Evolutionary conservation across 345 rosid genomes (phyloP), one percentile per base, ranked within the genome.

Genomic region (Brassica incana): DNA sequence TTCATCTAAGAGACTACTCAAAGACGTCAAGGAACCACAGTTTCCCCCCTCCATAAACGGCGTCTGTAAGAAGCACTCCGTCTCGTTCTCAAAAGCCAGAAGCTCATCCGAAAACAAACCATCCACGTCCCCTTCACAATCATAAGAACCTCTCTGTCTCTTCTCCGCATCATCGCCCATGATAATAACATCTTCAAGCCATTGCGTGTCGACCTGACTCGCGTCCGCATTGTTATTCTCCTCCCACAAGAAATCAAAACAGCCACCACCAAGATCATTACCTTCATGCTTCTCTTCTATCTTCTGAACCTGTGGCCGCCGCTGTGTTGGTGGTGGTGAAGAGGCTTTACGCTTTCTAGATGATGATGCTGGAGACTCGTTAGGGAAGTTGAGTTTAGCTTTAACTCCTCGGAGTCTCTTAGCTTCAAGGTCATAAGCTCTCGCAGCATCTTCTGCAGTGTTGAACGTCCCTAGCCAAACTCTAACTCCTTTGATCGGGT

Each of bases 381-480:
- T 38, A 3, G 83, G 83, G 81, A 94, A 94, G 83, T 94, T 94
- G 78, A 92, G 96, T 84, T 92, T 94, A 74, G 98, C 98, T 73
- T 90, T 94, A 43, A 87, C 88, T 3, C 98, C 98, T 2, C 98
- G 90, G 82, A 94, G 90, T 73, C 92, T 89, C 82, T 79, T 90
- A 80, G 98, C 98, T 4, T 92, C 98, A 23, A 78, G 83, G 52
- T 94, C 98, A 48, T 94, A 94, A 74, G 98, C 96, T 62, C 84
- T 79, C 2, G 98, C 98, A 0, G 98, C 98, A 59, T 92, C 97
- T 62, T 90, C 92, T 9, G 96, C 89, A 0, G 93, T 89, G 85
- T 77, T 78, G 85, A 73, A 94, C 38, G 98, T 94, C 25, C 98
- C 98, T 14, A 94, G 94, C 98, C 98, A 94, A 23, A 94, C 97